Evolutionary conservation across 2,329 filamentous ascomycete genomes (phyloP), one percentile per base, ranked within the genome.

Genomic region (Fusarium nurragi): DNA sequence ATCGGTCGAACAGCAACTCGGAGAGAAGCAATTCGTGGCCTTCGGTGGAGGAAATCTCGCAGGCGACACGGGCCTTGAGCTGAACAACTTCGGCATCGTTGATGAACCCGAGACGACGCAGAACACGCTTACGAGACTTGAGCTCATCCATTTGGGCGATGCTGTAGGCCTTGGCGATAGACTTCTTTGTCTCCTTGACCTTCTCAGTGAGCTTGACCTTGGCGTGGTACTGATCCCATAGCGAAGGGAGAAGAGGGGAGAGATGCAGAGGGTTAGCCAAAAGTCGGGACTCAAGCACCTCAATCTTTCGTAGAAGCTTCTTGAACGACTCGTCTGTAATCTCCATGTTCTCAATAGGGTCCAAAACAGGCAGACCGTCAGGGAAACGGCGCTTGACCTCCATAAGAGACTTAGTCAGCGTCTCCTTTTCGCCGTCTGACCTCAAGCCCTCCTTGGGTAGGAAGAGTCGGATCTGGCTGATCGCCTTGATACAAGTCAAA

Each of bases 31-130:
- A 83, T 76, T 99, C 96, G 73, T 99, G 95, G 32, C 94, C 95
- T 69, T 90, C 87, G 3, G 87, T 90, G 0, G 94, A 97, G 64
- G 93, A 97, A 67, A 99, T 98, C 79, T 99, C 94, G 78, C 95
- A 99, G 3, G 95, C 95, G 4, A 98, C 96, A 54, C 96, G 92
- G 12, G 94, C 95, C 80, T 99, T 99, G 73, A 98, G 86, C 80
- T 98, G 91, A 10, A 99, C 94, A 2, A 99, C 94, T 76, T 98
- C 95, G 49, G 88, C 86, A 60, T 98, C 95, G 75, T 97, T 96
- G 78, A 97, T 96, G 79, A 99, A 99, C 6, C 92, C 93, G 12
- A 99, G 86, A 51, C 95, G 92, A 43, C 96, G 92, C 26, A 99
- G 85, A 6, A 99, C 95, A 69, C 95, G 90, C 82, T 97, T 99